Evolutionary conservation across 1,284 basidiomycete species (phyloP).

Genomic region (Stygiomarasmius scandens): DNA sequence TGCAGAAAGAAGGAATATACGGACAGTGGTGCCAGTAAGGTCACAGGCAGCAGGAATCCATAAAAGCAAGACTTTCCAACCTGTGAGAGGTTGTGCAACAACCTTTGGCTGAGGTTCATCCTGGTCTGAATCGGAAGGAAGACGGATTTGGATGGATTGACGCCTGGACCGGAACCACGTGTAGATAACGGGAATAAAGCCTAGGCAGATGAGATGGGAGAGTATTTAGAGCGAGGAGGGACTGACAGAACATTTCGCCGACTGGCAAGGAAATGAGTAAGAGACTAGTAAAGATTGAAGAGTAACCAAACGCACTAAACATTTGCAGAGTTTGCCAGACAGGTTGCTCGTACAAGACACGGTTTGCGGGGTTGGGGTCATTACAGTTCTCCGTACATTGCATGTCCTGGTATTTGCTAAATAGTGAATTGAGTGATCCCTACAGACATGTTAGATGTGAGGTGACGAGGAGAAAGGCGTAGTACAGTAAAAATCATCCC

Average conservation of each 20-base stretch:
- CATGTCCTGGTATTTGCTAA: slow-evolving; percentile 90
- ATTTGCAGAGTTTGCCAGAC: slow-evolving; percentile 94
- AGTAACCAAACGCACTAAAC: slow-evolving; percentile 68
- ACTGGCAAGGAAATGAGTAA: slow-evolving; percentile 48
- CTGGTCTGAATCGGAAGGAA: slow-evolving; percentile 53
- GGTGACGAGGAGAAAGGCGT: slow-evolving; percentile 3
- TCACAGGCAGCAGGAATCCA: slow-evolving; percentile 91
- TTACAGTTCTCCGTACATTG: slow-evolving; percentile 92
- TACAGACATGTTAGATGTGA: slow-evolving; percentile 26
- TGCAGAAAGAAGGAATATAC: slow-evolving; percentile 27
- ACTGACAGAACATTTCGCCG: slow-evolving; percentile 89
- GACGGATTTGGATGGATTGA: slow-evolving; percentile 53
- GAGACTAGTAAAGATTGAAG: slow-evolving; percentile 18
- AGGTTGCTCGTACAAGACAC: slow-evolving; percentile 86
- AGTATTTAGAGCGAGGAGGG: slow-evolving; percentile 27
- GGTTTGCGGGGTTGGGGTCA: slow-evolving; percentile 54
- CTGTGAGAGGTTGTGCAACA: slow-evolving; percentile 50
- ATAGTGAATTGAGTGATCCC: slow-evolving; percentile 81
- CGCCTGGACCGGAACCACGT: slow-evolving; percentile 57
- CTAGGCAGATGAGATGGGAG: slow-evolving; percentile 41
- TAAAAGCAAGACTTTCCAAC: slow-evolving; percentile 74
- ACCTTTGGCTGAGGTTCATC: slow-evolving; percentile 54
- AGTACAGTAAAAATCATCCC: slow-evolving; percentile 82
- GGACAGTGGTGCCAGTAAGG: slow-evolving; percentile 84
- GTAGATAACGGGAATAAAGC: slow-evolving; percentile 84